Base-by-base conservation (phyloP, 2,329 filamentous ascomycete species). In the Hypoxylon sp. region DNA sequence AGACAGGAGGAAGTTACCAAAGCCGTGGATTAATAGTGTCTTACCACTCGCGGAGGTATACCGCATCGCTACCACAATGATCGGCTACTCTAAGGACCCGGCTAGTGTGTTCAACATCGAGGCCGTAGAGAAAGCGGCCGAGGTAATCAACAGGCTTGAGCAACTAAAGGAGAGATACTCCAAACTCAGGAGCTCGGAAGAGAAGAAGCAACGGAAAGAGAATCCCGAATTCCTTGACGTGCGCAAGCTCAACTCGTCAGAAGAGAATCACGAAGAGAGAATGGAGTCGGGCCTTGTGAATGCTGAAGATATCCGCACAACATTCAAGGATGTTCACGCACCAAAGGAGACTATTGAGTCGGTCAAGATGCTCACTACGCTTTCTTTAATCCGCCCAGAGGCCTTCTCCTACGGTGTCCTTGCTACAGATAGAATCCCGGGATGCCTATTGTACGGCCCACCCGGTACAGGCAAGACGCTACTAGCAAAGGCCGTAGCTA, bases 321-420 rank as follows among this genome's bases (percentile, higher is more conserved):
- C 93, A 0, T 99, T 98, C 76, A 85, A 88, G 23, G 92, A 97
- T 77, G 91, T 99, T 19, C 93, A 97, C 74, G 93, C 91, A 1
- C 90, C 94, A 0, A 80, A 85, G 0, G 93, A 94, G 66, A 97
- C 93, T 1, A 91, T 97, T 30, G 93, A 96, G 21, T 92, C 94
- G 0, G 85, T 99, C 60, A 94, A 95, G 77, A 93, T 93, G 4
- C 86, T 98, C 55, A 99, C 96, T 0, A 93, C 93, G 0, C 84
- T 99, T 17, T 96, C 94, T 0, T 85, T 99, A 4, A 85, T 93
- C 55, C 90, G 95, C 0, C 96, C 96, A 0, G 94, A 98, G 68
- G 95, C 94, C n/a, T 99, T 98, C 80, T 90, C 90, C 10, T 99
- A 99, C 73, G 96, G 96, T 79, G 93, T 99, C 3, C 86, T 99